Percentiles rank a stretch among this genome's conserved stretches.
Evolutionary conservation across 2,329 filamentous ascomycete species (phyloP).

Genomic region (Pestalotiopsis sp.): DNA sequence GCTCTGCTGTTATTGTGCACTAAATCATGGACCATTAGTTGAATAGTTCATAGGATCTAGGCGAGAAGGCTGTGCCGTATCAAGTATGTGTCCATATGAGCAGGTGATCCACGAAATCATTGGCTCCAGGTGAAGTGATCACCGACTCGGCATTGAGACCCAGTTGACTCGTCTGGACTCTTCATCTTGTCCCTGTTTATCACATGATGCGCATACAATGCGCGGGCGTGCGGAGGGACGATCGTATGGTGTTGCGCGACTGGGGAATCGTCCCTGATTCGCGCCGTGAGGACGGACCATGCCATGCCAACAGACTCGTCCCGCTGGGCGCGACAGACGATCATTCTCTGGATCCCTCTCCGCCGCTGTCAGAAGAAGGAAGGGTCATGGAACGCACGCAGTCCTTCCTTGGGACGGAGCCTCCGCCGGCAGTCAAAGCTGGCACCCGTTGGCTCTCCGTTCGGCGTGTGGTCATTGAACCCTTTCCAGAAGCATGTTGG

Average conservation of each 20-base stretch:
- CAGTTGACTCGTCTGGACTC: background rate
- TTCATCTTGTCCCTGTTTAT: constrained; percentile 10
- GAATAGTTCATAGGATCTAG: background rate
- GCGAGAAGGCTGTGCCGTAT: background rate
- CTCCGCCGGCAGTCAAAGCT: background rate
- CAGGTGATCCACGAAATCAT: background rate
- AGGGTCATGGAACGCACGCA: background rate
- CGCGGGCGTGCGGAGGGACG: background rate
- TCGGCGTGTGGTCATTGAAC: background rate
- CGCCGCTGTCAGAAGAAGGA: background rate
- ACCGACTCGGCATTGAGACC: background rate
- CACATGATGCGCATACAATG: constrained; percentile 25
- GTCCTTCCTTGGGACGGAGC: background rate
- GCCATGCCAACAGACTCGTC: background rate
- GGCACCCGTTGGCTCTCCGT: background rate
- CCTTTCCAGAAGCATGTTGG: background rate
- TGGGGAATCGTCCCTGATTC: background rate
- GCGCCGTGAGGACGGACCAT: background rate
- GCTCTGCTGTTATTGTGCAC: background rate
- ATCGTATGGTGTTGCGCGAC: background rate
- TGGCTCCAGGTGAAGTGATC: background rate
- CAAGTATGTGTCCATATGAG: background rate
- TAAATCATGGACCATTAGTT: background rate
- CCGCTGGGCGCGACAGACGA: background rate
- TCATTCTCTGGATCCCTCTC: background rate